Evolutionary conservation across 371 early-diverging fungal genomes (phyloP), one percentile per base, ranked within the genome.

Genomic region (Basidiobolus meristosporus): DNA sequence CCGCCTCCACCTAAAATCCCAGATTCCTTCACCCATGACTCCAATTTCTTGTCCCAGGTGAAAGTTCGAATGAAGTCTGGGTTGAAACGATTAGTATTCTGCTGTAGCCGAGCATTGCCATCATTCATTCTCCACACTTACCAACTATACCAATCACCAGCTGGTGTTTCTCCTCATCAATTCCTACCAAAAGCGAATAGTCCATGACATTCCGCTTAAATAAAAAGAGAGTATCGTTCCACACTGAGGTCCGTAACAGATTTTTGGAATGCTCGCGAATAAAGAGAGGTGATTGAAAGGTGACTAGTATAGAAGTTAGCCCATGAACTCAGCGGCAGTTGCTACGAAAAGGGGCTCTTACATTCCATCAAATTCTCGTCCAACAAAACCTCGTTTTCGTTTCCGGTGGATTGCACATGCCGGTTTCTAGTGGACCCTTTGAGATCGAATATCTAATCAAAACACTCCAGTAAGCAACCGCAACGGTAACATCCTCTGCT

Each of bases 31-130:
- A 90, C 90, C 83, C 87, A 87, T 40, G 75, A 82, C 50, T 95
- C 96, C 7, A 95, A 52, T 50, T 81, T 81, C 56, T 92, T 95
- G 54, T 91, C 91, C 92, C 91, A 92, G 0, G 93, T 95, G 53
- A 84, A 95, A 0, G 91, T 85, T 30, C 93, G 76, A 36, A 92
- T 90, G 53, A 85, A 92, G 52, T 95, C 96, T 71, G 34, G 9
- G 19, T 17, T 17, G n/a, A 36, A 31, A 41, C 31, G 16, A 31
- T n/a, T 41, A 20, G 21, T 20, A 19, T 19, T 15, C 29, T 37
- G 12, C n/a, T 38, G 23, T 18, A 26, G 19, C 26, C 10, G 17
- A 19, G 20, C 30, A 33, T 33, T 26, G 19, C 15, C 37, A 18
- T 9, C 10, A 19, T 19, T 16, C 20, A 7, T 22, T 31, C 17